These are phyloP conservation scores for Artemisia argyi DNA, from an alignment of 129 eudicot genomes.

Conservation along the genomic window DNA sequence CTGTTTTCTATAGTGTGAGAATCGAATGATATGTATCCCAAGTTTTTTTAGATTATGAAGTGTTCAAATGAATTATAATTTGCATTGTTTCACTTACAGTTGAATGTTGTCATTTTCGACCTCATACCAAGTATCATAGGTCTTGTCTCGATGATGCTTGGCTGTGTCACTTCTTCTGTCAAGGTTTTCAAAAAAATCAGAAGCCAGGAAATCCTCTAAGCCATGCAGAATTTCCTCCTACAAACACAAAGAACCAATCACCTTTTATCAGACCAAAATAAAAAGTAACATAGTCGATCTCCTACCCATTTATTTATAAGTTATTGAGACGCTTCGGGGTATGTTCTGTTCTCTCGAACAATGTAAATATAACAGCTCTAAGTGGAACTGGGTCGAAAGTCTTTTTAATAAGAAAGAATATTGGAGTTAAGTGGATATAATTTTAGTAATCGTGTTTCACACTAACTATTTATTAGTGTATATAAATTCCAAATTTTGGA, in stretches of 20 bases:
- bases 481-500: background rate
- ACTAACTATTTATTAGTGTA: background rate
- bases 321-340: background rate
- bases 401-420: background rate
- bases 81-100: background rate
- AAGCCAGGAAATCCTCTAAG: too few species aligned
- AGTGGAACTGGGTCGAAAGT: background rate
- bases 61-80: background rate
- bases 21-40: background rate
- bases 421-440: background rate
- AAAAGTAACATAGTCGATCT: background rate
- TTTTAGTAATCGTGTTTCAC: background rate
- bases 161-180: too few species aligned
- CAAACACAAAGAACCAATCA: constrained; percentile 18
- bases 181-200: too few species aligned
- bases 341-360: background rate
- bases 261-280: background rate
- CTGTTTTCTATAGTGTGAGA: background rate
- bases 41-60: background rate
- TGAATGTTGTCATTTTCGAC: constrained; percentile 4
- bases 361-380: background rate
- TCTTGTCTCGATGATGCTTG: background rate
- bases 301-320: background rate
- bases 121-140: background rate
- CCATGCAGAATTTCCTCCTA: too few species aligned